Conservation (phyloP, 1,284 basidiomycete genomes). For the Anthracocystis walkeri region DNA sequence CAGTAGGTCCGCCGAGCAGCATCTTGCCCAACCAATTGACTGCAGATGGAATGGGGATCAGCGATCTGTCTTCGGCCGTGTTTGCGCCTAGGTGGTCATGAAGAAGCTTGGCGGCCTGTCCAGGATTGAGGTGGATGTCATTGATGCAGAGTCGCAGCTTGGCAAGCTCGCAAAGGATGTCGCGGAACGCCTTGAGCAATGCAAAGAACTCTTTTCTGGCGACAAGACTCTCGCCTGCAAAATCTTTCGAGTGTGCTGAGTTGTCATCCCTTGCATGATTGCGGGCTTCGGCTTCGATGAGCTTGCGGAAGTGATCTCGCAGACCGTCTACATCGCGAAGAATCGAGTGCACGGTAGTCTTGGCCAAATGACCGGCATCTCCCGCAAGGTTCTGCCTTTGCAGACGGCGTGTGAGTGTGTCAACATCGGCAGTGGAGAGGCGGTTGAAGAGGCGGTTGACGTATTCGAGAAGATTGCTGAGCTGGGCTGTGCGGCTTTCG, state of each 20-base stretch:
- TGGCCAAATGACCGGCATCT: conserved; percentile 88
- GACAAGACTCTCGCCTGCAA: conserved; percentile 71
- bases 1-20: conserved; percentile 40
- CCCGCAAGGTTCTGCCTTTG: conserved; percentile 89
- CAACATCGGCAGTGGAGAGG: conserved; percentile 83
- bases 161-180: conserved; percentile 85
- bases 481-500: conserved; percentile 65
- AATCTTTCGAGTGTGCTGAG: conserved; percentile 71
- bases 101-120: conserved; percentile 72
- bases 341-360: conserved; percentile 82
- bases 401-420: conserved; percentile 86
- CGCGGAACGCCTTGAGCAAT: conserved; percentile 86
- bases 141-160: conserved; percentile 86
- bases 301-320: conserved; percentile 79
- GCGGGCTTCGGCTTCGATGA: conserved; percentile 72
- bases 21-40: conserved; percentile 60
- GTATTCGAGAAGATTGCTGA: conserved; percentile 80
- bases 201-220: conserved; percentile 84
- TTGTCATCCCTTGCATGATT: conserved; percentile 27
- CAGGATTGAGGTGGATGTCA: conserved; percentile 88
- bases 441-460: conserved; percentile 77
- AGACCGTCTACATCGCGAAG: conserved; percentile 79
- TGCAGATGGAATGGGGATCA: conserved; percentile 49
- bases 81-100: conserved; percentile 63
- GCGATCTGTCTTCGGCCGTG: conserved; percentile 41